Conservation (phyloP, 2,329 filamentous ascomycete genomes). For the Alternaria consortialis region DNA sequence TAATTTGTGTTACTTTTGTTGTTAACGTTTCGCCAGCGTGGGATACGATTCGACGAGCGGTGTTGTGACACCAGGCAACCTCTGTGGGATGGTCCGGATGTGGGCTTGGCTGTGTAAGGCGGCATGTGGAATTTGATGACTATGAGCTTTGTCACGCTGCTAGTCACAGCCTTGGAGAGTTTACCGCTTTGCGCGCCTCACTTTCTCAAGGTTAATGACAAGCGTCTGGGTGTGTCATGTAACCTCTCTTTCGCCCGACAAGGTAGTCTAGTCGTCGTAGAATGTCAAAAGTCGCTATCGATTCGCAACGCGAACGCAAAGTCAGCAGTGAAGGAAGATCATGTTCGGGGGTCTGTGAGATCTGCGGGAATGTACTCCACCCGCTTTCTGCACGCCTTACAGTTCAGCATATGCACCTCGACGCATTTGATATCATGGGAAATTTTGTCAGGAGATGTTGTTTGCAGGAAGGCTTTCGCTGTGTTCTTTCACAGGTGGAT, state of each 20-base stretch:
- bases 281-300: neutral
- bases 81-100: conserved; percentile 5
- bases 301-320: neutral
- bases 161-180: neutral
- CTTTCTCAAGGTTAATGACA: neutral
- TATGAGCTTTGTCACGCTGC: conserved; percentile 1
- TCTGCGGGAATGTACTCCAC: conserved; percentile 1
- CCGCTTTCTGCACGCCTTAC: neutral
- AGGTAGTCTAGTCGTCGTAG: neutral
- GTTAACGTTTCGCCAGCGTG: conserved; percentile 5
- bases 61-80: conserved; percentile 6
- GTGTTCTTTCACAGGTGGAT: neutral
- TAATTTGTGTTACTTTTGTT: conserved; percentile 12
- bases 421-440: neutral
- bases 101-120: neutral
- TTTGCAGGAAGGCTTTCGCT: neutral
- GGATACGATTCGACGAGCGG: conserved; percentile 15
- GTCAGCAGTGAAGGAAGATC: neutral
- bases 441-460: neutral
- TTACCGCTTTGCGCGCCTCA: conserved; percentile 5
- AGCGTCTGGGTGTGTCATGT: neutral
- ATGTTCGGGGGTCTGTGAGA: neutral
- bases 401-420: neutral
- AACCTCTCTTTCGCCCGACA: conserved; percentile 1
- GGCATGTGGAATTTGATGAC: neutral